Conservation (phyloP, 2,329 filamentous ascomycete species). For the Beauveria caledonica region DNA sequence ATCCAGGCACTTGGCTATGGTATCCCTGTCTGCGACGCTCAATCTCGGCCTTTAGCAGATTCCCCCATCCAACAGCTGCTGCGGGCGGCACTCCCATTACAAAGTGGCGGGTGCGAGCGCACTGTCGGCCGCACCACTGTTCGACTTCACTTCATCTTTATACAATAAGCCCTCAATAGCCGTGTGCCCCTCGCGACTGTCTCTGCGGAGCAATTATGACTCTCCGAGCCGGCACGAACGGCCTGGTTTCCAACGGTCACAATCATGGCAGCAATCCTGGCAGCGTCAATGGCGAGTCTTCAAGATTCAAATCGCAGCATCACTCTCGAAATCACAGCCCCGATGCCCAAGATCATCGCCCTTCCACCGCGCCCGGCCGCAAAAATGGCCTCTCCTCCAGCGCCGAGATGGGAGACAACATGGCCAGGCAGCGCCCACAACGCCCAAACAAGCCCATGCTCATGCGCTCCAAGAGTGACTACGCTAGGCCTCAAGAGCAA, state of each 20-base stretch:
- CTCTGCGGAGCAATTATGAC: not conserved
- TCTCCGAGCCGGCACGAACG: slow-evolving; percentile 1
- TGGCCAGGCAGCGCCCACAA: slow-evolving; percentile 27
- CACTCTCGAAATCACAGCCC: slow-evolving; percentile 5
- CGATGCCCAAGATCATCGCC: slow-evolving; percentile 26
- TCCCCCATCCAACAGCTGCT: not conserved
- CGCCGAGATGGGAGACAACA: slow-evolving; percentile 22
- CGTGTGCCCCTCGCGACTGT: not conserved
- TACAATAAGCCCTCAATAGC: not conserved
- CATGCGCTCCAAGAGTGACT: slow-evolving; percentile 50
- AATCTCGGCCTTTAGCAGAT: not conserved
- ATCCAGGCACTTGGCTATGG: not conserved
- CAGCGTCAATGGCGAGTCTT: slow-evolving; percentile 7
- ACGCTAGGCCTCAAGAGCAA: slow-evolving; percentile 33
- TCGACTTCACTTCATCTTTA: not conserved
- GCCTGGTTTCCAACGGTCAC: slow-evolving; percentile 3
- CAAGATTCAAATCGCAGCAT: slow-evolving; percentile 6
- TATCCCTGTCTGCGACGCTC: not conserved
- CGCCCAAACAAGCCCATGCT: slow-evolving; percentile 42
- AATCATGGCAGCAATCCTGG: slow-evolving; percentile 1
- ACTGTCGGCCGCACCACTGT: not conserved
- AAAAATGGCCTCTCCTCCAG: slow-evolving; percentile 25
- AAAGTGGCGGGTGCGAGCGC: not conserved
- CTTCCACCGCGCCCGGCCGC: slow-evolving; percentile 38
- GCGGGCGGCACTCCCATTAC: not conserved